Evolutionary conservation across 805 yeast genomes (phyloP).

Genomic region (Osmozyma mogii): DNA sequence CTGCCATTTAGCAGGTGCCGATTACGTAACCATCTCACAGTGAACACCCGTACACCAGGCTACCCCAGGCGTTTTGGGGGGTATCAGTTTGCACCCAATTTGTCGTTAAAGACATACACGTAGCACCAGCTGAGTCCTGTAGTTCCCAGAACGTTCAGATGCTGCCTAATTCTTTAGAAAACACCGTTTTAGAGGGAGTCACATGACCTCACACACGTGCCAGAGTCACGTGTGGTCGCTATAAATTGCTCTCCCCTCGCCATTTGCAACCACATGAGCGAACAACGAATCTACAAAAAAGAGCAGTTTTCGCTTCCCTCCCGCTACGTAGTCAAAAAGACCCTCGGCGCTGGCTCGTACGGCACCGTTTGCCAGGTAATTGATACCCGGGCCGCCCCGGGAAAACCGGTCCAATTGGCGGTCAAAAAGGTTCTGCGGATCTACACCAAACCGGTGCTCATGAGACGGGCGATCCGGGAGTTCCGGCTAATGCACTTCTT

Average conservation of each 20-base stretch:
- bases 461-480: slow-evolving; percentile 80
- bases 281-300: neutral
- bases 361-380: slow-evolving; percentile 78
- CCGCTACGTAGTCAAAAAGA: slow-evolving; percentile 47
- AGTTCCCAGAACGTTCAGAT: too few relatives aligned
- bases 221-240: too few relatives aligned
- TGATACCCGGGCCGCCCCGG: slow-evolving; percentile 31
- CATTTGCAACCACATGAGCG: neutral
- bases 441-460: slow-evolving; percentile 54
- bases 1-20: too few relatives aligned
- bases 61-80: too few relatives aligned
- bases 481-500: slow-evolving; percentile 72
- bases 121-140: too few relatives aligned
- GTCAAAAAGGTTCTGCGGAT: slow-evolving; percentile 75
- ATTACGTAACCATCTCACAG: too few relatives aligned
- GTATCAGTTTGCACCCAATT: too few relatives aligned
- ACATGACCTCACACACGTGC: too few relatives aligned
- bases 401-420: slow-evolving; percentile 43
- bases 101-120: too few relatives aligned
- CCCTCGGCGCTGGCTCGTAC: slow-evolving; percentile 79
- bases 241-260: neutral
- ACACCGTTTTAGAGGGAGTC: too few relatives aligned
- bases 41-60: too few relatives aligned
- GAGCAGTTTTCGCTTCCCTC: slow-evolving; percentile 50
- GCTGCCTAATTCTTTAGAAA: too few relatives aligned